Base-by-base conservation (phyloP, 2,329 filamentous ascomycete species). In the Penicillium thymicola region DNA sequence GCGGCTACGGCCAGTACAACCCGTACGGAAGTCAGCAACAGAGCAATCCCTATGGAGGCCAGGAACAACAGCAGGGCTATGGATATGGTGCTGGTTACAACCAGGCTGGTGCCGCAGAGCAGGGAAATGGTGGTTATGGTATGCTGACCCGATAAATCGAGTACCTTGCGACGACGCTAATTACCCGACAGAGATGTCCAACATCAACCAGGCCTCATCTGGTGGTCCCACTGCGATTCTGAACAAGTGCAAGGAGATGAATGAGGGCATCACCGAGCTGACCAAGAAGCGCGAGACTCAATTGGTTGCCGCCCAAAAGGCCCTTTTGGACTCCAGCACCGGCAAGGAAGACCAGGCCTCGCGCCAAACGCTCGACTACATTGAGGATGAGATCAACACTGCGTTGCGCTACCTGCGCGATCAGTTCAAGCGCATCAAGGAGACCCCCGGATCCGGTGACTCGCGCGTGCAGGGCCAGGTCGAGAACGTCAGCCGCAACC, bases 231-330 rank as follows among this genome's bases (percentile, higher is more conserved):
- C 90, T 71, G 84, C 84, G 55, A 89, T 96, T 64, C 82, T 97
- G 58, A 90, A 95, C 77, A 88, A 94, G 73, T 94, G 90, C 77
- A 84, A 85, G 57, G 86, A 90, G 44, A 89, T 97, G 71, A 88
- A 92, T 72, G 80, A 84, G 57, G 88, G 87, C 41, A 89, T 97
- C 68, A 83, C 89, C 60, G 80, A 86, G 57, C 85, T 97, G 68
- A 86, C 92, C 68, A 76, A 77, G 60, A 89, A 89, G 64, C 65
- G 72, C 48, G 69, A 74, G 58, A 61, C 65, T 13, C 70, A 71
- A 51, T 68, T 75, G 18, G 63, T 61, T 66, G 83, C 95, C 34
- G 81, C 85, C 62, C 83, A 89, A 68, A 84, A 96, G 46, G 84
- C 85, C 60, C 84, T 87, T 34, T 84, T 96, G 62, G 89, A 91